Conservation (phyloP, 352 stramenopile genomes). For the Elongisporangium anandrum region DNA sequence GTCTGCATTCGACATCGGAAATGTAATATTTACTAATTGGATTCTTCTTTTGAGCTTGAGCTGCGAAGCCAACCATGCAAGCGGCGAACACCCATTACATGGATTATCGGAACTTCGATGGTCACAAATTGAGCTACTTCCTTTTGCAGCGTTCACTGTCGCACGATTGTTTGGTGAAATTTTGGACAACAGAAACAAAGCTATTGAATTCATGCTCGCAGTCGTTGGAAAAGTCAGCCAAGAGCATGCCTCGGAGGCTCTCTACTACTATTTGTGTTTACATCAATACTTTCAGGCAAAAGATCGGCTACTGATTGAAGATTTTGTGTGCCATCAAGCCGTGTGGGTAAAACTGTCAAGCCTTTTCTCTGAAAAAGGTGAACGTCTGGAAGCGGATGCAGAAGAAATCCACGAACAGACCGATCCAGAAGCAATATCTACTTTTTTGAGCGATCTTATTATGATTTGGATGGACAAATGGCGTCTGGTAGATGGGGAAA, state of each 20-base stretch:
- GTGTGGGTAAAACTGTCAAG: not conserved
- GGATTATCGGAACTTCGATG: slow-evolving; percentile 22
- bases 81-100: slow-evolving; percentile 11
- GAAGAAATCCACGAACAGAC: not conserved
- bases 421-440: not conserved
- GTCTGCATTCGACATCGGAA: slow-evolving; percentile 8
- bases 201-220: slow-evolving; percentile 18
- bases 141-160: slow-evolving; percentile 20
- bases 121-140: slow-evolving; percentile 13
- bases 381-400: not conserved
- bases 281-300: not conserved
- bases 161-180: slow-evolving; percentile 16
- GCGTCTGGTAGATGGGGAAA: not conserved
- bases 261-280: slow-evolving; percentile 29
- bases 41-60: slow-evolving; percentile 20
- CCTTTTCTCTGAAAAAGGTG: not conserved
- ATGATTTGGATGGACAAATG: not conserved
- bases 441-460: not conserved
- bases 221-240: slow-evolving; percentile 21
- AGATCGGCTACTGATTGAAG: not conserved
- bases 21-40: slow-evolving; percentile 34
- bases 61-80: slow-evolving; percentile 2
- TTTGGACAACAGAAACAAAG: slow-evolving; percentile 6
- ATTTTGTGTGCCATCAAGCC: not conserved
- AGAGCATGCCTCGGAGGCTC: slow-evolving; percentile 15